phyloP scores from a whole-genome alignment of 2,329 filamentous ascomycete genomes.

The Knufia petricola region DNA sequence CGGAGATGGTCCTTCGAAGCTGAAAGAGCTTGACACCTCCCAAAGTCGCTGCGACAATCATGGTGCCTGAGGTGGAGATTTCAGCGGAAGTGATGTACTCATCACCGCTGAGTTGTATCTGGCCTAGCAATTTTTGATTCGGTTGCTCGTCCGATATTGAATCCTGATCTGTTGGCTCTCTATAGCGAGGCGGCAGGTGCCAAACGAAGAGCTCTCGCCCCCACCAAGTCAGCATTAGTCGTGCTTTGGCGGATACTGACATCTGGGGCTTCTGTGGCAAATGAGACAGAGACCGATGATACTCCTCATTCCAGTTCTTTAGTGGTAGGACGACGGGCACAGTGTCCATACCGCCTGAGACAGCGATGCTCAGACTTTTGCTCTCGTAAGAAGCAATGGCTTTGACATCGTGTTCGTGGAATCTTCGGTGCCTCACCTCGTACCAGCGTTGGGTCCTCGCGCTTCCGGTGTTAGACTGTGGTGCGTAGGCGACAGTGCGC shows the following conservation, averaged over 20 bases:
- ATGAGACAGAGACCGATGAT: conserved; percentile 71
- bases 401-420: conserved; percentile 92
- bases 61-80: conserved; percentile 60
- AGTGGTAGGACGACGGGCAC: conserved; percentile 74
- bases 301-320: conserved; percentile 55
- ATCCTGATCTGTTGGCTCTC: conserved; percentile 3
- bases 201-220: conserved; percentile 79
- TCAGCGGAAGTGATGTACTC: conserved; percentile 70
- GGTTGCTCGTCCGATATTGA: neutral
- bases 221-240: conserved; percentile 86
- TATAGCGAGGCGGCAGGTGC: conserved; percentile 31
- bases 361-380: conserved; percentile 70
- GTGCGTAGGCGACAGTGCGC: conserved; percentile 66
- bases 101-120: conserved; percentile 47
- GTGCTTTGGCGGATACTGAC: conserved; percentile 59
- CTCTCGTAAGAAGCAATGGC: conserved; percentile 85
- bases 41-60: conserved; percentile 67
- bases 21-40: conserved; percentile 70
- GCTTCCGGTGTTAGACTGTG: conserved; percentile 36
- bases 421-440: conserved; percentile 74
- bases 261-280: conserved; percentile 71
- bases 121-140: conserved; percentile 18
- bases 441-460: conserved; percentile 60
- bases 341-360: conserved; percentile 86
- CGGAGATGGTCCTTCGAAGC: conserved; percentile 31